Evolutionary conservation across 257 asterid species (phyloP).

Genomic region (Solanum medicagineum): DNA sequence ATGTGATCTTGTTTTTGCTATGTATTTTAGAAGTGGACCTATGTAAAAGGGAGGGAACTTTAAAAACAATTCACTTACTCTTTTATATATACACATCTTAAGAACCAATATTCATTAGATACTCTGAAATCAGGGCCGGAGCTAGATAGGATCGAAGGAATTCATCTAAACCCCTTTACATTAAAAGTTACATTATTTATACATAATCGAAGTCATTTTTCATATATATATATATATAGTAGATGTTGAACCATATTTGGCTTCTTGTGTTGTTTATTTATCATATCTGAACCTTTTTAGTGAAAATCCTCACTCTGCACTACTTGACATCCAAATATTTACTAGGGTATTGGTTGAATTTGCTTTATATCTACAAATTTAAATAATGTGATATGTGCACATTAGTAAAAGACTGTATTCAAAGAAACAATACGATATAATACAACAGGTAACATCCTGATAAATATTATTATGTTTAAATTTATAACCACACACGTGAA

Average conservation of each 20-base stretch:
- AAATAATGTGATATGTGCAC: background rate
- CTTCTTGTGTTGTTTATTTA: too few species aligned
- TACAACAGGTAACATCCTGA: background rate
- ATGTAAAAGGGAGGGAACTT: background rate
- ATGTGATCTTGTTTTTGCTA: background rate
- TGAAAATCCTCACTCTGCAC: too few species aligned
- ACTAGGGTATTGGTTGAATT: background rate
- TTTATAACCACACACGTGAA: background rate
- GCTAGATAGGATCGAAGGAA: too few species aligned
- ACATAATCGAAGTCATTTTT: too few species aligned
- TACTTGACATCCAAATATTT: background rate
- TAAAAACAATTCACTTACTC: background rate
- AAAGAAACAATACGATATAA: background rate
- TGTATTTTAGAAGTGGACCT: background rate
- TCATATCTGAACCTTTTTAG: too few species aligned
- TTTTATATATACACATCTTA: background rate
- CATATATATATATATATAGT: too few species aligned
- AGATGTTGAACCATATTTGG: too few species aligned
- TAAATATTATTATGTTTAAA: background rate
- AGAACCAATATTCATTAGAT: too few species aligned
- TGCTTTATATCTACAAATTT: background rate
- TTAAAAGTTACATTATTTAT: too few species aligned
- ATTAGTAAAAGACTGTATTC: too few species aligned
- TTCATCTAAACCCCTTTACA: too few species aligned
- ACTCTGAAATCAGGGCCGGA: too few species aligned